Conservation (phyloP, 352 stramenopile species). For the Aphanomyces cochlioides region DNA sequence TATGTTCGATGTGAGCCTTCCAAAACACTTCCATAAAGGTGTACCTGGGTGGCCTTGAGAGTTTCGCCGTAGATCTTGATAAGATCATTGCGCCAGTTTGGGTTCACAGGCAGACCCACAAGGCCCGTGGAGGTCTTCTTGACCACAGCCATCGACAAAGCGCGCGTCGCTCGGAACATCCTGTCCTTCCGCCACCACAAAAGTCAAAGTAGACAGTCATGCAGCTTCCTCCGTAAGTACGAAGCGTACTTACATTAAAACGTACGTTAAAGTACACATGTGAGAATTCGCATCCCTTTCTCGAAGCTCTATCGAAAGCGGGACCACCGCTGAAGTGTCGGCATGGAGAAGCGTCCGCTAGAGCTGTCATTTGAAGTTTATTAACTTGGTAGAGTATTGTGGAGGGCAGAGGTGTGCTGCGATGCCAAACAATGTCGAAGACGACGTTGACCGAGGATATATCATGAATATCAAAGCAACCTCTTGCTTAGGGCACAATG, state of each 20-base stretch:
- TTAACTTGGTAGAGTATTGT: too few species aligned
- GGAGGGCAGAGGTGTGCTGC: too few species aligned
- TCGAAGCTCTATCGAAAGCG: too few species aligned
- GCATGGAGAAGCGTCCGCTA: too few species aligned
- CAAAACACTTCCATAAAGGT: background rate
- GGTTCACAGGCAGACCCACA: constrained; percentile 78
- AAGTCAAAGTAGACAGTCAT: constrained; percentile 10
- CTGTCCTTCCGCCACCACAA: constrained; percentile 14
- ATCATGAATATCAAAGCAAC: too few species aligned
- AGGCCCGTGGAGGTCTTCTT: constrained; percentile 85
- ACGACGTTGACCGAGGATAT: too few species aligned
- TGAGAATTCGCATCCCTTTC: too few species aligned
- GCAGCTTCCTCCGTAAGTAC: background rate
- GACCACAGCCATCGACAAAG: constrained; percentile 73
- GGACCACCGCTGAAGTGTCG: too few species aligned
- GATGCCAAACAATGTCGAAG: too few species aligned
- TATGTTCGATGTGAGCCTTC: background rate
- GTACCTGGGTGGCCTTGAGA: constrained; percentile 73
- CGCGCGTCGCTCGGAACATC: constrained; percentile 74
- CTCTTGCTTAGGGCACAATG: too few species aligned
- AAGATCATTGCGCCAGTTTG: constrained; percentile 76
- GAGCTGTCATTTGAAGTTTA: too few species aligned
- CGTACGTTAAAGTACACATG: too few species aligned
- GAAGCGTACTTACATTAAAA: background rate
- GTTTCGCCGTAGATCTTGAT: constrained; percentile 82